phyloP scores from a whole-genome alignment of 208 protist species.

The Tritrichomonas musculus region DNA sequence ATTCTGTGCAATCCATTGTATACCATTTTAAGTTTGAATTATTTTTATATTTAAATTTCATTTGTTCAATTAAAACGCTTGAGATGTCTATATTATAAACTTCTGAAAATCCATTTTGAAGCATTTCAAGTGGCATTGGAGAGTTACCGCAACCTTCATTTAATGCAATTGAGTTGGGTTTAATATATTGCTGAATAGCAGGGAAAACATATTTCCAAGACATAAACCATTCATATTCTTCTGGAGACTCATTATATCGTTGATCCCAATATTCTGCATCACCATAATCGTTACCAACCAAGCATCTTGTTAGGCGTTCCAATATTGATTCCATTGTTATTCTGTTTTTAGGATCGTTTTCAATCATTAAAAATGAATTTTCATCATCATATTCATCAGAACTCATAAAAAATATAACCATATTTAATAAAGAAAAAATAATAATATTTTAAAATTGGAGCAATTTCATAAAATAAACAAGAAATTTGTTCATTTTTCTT shows the following conservation, averaged over 20 bases:
- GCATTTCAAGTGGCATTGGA: background rate
- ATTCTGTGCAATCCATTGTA: background rate
- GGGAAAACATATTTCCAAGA: background rate
- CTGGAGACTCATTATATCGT: background rate
- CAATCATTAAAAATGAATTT: background rate
- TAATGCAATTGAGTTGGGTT: background rate
- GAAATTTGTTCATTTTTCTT: no score
- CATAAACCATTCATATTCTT: background rate
- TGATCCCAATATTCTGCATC: background rate
- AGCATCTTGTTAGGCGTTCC: background rate
- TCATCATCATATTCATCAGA: background rate
- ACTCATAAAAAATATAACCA: no score
- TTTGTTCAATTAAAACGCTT: background rate
- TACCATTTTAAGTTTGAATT: background rate
- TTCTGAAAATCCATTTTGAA: background rate
- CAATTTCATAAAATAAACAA: no score
- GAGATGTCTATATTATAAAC: background rate
- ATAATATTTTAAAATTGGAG: no score
- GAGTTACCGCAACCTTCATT: conserved; percentile 20
- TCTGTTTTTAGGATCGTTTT: background rate
- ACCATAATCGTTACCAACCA: background rate
- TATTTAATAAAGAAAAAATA: no score
- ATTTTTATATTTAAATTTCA: background rate
- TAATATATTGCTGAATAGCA: background rate
- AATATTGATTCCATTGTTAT: background rate